Conservation (phyloP, 2,329 filamentous ascomycete species). For the Ramularia endophylla region DNA sequence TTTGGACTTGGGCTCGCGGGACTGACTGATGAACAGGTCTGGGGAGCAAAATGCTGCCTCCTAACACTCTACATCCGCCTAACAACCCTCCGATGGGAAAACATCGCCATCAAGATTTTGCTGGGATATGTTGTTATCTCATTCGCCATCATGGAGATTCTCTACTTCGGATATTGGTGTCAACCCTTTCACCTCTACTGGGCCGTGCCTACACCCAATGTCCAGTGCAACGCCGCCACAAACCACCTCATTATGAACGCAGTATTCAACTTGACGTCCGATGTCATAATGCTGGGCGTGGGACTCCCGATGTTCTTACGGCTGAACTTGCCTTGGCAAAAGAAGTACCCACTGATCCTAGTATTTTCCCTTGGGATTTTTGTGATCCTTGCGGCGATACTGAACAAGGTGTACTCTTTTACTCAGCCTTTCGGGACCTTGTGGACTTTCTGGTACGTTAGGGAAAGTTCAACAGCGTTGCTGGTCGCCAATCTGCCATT, state of each 20-base stretch:
- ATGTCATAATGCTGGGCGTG: constrained; percentile 40
- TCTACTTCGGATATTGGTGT: constrained; percentile 38
- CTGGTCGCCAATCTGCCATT: constrained; percentile 57
- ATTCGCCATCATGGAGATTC: constrained; percentile 35
- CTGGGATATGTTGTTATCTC: constrained; percentile 30
- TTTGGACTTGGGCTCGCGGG: too few relatives aligned
- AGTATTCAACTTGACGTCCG: constrained; percentile 41
- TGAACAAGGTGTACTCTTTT: constrained; percentile 60
- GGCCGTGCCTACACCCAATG: constrained; percentile 25
- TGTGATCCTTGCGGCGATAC: constrained; percentile 51
- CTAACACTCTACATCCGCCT: constrained; percentile 35
- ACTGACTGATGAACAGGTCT: constrained; percentile 25
- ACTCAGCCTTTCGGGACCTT: constrained; percentile 49
- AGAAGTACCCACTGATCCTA: constrained; percentile 49
- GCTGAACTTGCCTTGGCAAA: constrained; percentile 38
- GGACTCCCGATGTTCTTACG: constrained; percentile 42
- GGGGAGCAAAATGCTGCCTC: constrained; percentile 35
- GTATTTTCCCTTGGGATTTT: constrained; percentile 54
- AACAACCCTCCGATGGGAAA: constrained; percentile 32
- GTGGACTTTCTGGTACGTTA: constrained; percentile 57
- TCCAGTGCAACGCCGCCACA: constrained; percentile 37
- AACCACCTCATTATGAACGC: constrained; percentile 35
- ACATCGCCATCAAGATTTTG: constrained; percentile 31
- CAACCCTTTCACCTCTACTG: constrained; percentile 35
- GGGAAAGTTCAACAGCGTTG: constrained; percentile 54